Conservation (phyloP, 495 filamentous ascomycete genomes). For the Podospora conica region DNA sequence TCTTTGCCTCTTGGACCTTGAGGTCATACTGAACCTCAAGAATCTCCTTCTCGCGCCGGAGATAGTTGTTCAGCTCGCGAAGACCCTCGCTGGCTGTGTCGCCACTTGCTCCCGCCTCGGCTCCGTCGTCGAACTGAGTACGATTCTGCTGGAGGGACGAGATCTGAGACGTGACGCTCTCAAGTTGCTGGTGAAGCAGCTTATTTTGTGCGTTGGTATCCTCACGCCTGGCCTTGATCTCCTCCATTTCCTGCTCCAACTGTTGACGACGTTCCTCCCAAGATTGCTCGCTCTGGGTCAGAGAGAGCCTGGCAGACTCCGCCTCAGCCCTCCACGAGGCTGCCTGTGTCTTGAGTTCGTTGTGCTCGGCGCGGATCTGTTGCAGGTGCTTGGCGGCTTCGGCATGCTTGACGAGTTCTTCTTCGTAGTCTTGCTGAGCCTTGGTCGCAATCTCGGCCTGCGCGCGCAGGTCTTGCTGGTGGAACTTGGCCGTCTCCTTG, state of each 20-base stretch:
- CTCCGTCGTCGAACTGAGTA: constrained; percentile 42
- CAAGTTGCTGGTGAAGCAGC: constrained; percentile 79
- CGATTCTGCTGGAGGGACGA: constrained; percentile 68
- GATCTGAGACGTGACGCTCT: constrained; percentile 73
- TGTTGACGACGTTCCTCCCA: constrained; percentile 76
- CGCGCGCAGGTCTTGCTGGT: constrained; percentile 83
- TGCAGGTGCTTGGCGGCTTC: constrained; percentile 83
- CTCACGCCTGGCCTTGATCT: constrained; percentile 69
- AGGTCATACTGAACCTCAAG: constrained; percentile 91
- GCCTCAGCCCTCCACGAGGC: constrained; percentile 66
- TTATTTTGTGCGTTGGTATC: constrained; percentile 81
- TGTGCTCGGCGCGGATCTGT: constrained; percentile 67
- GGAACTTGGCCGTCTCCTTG: constrained; percentile 65
- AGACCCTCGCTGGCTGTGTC: constrained; percentile 61
- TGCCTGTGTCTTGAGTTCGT: constrained; percentile 70
- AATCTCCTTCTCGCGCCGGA: constrained; percentile 96
- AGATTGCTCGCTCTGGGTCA: constrained; percentile 75
- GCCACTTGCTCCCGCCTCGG: constrained; percentile 29
- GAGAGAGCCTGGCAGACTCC: constrained; percentile 69
- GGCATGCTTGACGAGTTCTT: constrained; percentile 87
- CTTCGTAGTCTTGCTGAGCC: constrained; percentile 92
- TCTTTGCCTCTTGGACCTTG: constrained; percentile 74
- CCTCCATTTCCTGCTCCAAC: constrained; percentile 75
- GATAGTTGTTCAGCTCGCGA: constrained; percentile 80
- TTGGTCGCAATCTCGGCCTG: constrained; percentile 90